Evolutionary conservation across 805 yeast species (phyloP), one percentile per base, ranked within the genome.

Genomic region (Saccharomycopsis microspora): DNA sequence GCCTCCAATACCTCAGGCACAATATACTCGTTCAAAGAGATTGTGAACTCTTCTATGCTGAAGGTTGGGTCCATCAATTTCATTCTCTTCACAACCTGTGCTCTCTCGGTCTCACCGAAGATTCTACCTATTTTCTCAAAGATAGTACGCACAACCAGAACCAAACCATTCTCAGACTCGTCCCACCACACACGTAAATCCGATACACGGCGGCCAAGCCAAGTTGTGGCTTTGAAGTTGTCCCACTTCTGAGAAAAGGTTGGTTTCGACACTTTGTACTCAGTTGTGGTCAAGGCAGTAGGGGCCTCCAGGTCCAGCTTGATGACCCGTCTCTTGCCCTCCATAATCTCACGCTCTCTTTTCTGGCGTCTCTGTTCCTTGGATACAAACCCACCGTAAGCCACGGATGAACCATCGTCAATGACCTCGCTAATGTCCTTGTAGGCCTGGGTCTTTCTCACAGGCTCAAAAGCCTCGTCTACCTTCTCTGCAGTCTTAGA

Each of bases 1-100:
- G 97, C 97, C 60, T 93, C 99, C 59, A 93, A 71, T 35, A 93
- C 78, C 65, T 93, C 99, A 7, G 99, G 98, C 48, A 93, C 78
- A 54, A 93, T 85, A 66, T 81, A 93, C 60, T 87, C 90, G 64
- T 97, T 82, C 59, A 90, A 72, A 50, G 90, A 89, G 56, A 74
- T 78, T 54, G 82, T 75, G 70, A 93, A 89, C 50, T 74, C 77
- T 51, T 86, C 90, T 57, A 77, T 72, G 54, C 78, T 80, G 72
- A 93, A 93, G 38, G 76, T 70, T 46, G 97, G 96, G 66, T 93
- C 99, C 76, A 90, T 80, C 61, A 79, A 76, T 67, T 78, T 84
- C 69, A 93, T 86, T 60, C 82, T 78, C 56, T 83, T 80, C 54
- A 85, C 72, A n/a, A 89, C 98, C 64, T 83, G 83, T 28, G 96